Evolutionary conservation across 176 grass and related monocot species (phyloP).

Genomic region (Phragmites australis): DNA sequence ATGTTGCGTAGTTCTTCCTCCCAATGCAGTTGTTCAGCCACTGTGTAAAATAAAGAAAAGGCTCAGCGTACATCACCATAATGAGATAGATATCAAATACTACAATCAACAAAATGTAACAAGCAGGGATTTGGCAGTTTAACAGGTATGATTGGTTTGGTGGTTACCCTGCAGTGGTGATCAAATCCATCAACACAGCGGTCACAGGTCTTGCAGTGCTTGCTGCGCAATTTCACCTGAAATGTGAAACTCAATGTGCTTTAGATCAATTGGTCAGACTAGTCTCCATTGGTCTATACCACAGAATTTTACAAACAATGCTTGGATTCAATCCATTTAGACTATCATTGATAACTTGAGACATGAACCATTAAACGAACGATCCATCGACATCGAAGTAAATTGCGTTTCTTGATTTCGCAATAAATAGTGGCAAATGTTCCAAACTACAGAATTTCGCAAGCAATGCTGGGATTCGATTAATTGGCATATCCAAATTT

Average conservation of each 20-base stretch:
- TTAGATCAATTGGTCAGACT: neutral
- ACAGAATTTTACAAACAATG: neutral
- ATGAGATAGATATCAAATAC: neutral
- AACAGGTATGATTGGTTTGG: neutral
- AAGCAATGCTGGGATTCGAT: neutral
- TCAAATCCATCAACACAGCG: constrained; percentile 97
- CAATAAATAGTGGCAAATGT: neutral
- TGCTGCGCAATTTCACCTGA: constrained; percentile 90
- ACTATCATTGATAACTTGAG: too few relatives aligned
- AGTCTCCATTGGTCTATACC: neutral
- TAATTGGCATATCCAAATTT: neutral
- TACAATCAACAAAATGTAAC: neutral
- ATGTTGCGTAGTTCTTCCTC: constrained; percentile 78
- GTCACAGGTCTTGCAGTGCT: constrained; percentile 95
- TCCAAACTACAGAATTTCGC: neutral
- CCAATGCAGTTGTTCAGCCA: constrained; percentile 99
- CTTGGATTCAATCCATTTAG: neutral
- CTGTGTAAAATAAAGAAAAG: constrained; percentile 41
- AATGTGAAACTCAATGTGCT: neutral
- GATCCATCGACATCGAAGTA: too few relatives aligned
- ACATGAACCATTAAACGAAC: too few relatives aligned
- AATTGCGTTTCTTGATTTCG: too few relatives aligned
- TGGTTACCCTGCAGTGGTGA: constrained; percentile 93
- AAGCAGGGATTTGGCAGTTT: neutral
- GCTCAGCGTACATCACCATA: constrained; percentile 19